Evolutionary conservation across 1,284 basidiomycete species (phyloP).

Genomic region (Ganoderma resinaceum): DNA sequence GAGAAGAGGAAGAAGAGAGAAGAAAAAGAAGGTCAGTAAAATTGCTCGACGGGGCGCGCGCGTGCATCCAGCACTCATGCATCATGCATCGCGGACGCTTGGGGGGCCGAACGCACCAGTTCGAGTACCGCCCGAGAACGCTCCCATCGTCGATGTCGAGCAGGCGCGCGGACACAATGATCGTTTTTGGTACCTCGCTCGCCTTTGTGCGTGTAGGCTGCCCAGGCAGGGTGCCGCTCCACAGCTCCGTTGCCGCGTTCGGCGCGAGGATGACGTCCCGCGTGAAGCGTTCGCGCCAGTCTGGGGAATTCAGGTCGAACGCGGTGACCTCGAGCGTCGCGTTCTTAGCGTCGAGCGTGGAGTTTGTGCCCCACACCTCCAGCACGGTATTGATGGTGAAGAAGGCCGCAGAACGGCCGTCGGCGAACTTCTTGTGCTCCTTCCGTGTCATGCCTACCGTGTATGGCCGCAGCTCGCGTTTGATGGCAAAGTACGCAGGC

Average conservation of each 20-base stretch:
- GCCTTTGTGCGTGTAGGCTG: slow-evolving; percentile 70
- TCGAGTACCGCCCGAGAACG: slow-evolving; percentile 80
- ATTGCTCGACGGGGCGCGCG: slow-evolving; percentile 1
- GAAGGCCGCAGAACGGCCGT: slow-evolving; percentile 66
- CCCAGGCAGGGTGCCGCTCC: slow-evolving; percentile 71
- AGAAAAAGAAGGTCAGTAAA: slow-evolving; percentile 8
- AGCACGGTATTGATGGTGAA: slow-evolving; percentile 72
- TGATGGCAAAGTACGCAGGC: slow-evolving; percentile 64
- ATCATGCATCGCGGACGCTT: background rate
- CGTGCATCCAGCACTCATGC: background rate
- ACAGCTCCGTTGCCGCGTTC: slow-evolving; percentile 87
- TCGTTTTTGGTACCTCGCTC: slow-evolving; percentile 69
- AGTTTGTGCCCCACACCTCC: slow-evolving; percentile 88
- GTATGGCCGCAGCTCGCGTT: slow-evolving; percentile 59
- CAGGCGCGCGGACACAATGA: slow-evolving; percentile 81
- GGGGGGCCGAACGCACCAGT: slow-evolving; percentile 61
- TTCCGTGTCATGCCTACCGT: slow-evolving; percentile 86
- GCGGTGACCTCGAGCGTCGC: slow-evolving; percentile 71
- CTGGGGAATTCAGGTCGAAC: slow-evolving; percentile 68
- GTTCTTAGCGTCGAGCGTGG: slow-evolving; percentile 63
- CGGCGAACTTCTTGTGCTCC: slow-evolving; percentile 64
- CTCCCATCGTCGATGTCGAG: slow-evolving; percentile 58
- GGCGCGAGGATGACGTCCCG: slow-evolving; percentile 63
- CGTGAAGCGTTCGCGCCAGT: slow-evolving; percentile 61
- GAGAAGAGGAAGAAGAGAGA: slow-evolving; percentile 5